These are phyloP conservation scores for Cutaneotrichosporon sp. DNA, from an alignment of 1,284 basidiomycete species.

Conservation along the genomic window DNA sequence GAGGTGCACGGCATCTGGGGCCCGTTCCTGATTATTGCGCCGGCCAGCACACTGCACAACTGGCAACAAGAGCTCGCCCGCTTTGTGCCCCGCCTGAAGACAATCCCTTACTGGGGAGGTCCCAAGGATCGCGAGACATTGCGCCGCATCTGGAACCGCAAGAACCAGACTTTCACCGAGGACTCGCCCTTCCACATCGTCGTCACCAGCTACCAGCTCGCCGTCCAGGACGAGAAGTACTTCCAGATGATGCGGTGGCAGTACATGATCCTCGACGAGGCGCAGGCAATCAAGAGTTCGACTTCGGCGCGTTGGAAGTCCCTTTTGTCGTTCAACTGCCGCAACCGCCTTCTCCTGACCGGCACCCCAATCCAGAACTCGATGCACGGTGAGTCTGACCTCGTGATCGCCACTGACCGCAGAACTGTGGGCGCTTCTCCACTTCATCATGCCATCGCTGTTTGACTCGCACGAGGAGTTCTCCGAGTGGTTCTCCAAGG, in stretches of 20 bases:
- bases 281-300: conserved; percentile 99
- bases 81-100: conserved; percentile 92
- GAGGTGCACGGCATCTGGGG: conserved; percentile 99
- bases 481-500: conserved; percentile 99
- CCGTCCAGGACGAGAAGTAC: conserved; percentile 97
- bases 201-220: conserved; percentile 94
- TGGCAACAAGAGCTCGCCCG: conserved; percentile 99
- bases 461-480: conserved; percentile 99
- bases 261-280: conserved; percentile 99
- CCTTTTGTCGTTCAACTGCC: conserved; percentile 89
- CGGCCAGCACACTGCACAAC: conserved; percentile 96
- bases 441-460: conserved; percentile 99
- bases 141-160: conserved; percentile 98
- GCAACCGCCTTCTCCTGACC: conserved; percentile 91
- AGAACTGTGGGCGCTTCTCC: conserved; percentile 99
- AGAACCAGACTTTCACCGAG: conserved; percentile 91
- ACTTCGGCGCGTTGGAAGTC: conserved; percentile 98
- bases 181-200: conserved; percentile 96
- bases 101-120: conserved; percentile 97
- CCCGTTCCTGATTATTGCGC: conserved; percentile 98
- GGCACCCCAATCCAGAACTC: conserved; percentile 99
- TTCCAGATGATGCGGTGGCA: conserved; percentile 99
- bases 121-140: conserved; percentile 93
- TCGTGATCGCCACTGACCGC: conserved; percentile 12
- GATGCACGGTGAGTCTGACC: conserved; percentile 78